Evolutionary conservation across 2,329 filamentous ascomycete species (phyloP), one percentile per base, ranked within the genome.

Genomic region (Cryphonectria naterciae): DNA sequence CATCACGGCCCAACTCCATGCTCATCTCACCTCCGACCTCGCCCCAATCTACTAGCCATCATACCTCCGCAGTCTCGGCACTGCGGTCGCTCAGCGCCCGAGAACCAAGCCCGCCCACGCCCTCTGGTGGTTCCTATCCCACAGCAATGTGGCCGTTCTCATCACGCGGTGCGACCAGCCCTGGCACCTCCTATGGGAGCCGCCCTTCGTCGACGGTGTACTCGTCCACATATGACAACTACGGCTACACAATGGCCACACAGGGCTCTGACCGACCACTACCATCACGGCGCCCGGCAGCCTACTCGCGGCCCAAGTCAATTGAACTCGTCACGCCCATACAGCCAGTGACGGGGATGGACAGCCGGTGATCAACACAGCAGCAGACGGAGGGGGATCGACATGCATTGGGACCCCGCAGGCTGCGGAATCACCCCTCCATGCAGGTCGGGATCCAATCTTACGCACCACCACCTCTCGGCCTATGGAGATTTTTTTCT

Each of bases 301-400:
- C 82, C 54, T 88, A 88, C 78, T 83, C 86, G 74, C 83, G 88
- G 63, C 87, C 88, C 46, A 89, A 86, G 80, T 90, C 88, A 80
- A 88, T 90, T 75, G 88, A 91, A 80, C 83, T 91, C 32, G 87
- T 91, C 61, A 89, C 88, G 66, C 88, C 89, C 46, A 85, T 89
- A 85, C 67, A 83, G 85, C 75, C 89, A 74, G 65, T 70, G 72
- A 68, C 65, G 41, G 52, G 54, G 22, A 54, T 17, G 43, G 56
- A 52, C 63, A 49, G 63, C n/a, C 63, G 63, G n/a, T 49, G 58
- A 52, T 37, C 2, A 39, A 22, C 41, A 35, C 15, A 13, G 65
- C 32, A 54, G 28, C 13, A 43, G 17, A 28, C 46, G 46, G 25
- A 22, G 46, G 46, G 52, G 32, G 32, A 61, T 67, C 64, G 64